Percentiles rank a stretch among this genome's conserved stretches.
Evolutionary conservation across 192 early-diverging fungal species (phyloP).

Genomic region (Coemansia sp.): DNA sequence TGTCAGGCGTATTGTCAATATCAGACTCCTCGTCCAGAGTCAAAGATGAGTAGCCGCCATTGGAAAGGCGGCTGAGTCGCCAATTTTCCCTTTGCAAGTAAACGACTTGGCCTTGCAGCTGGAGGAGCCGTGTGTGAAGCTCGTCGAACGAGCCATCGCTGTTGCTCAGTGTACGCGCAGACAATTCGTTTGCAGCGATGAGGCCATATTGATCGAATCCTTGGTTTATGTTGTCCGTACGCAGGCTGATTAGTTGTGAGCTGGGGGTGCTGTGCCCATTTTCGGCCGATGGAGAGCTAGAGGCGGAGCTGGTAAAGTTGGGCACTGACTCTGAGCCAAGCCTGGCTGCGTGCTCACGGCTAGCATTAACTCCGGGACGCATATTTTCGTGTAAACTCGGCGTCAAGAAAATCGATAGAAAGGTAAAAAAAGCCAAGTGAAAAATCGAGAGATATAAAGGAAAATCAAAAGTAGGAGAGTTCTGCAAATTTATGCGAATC

Average conservation of each 20-base stretch:
- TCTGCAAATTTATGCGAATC: conserved; percentile 3
- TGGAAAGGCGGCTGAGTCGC: not conserved
- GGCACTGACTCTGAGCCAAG: not conserved
- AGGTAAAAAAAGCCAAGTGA: not conserved
- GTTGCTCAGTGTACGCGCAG: not conserved
- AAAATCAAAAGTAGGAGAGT: not conserved
- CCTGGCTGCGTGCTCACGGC: not conserved
- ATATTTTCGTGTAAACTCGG: not conserved
- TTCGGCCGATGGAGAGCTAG: not conserved
- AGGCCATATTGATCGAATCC: not conserved
- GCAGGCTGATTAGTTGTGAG: not conserved
- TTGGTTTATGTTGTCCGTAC: not conserved
- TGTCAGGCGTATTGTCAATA: not conserved
- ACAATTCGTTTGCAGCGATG: not conserved
- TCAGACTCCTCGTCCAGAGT: conserved; percentile 2
- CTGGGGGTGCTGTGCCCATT: not conserved
- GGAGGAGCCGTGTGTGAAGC: not conserved
- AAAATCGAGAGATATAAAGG: not conserved
- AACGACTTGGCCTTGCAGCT: conserved; percentile 8
- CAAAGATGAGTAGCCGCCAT: not conserved
- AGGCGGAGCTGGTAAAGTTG: not conserved
- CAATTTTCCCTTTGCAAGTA: not conserved
- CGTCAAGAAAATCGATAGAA: not conserved
- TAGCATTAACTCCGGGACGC: not conserved
- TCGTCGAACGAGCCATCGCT: conserved; percentile 1